These are phyloP conservation scores for Strigomonas culicis DNA, from an alignment of 208 protist genomes.

Conservation along the genomic window DNA sequence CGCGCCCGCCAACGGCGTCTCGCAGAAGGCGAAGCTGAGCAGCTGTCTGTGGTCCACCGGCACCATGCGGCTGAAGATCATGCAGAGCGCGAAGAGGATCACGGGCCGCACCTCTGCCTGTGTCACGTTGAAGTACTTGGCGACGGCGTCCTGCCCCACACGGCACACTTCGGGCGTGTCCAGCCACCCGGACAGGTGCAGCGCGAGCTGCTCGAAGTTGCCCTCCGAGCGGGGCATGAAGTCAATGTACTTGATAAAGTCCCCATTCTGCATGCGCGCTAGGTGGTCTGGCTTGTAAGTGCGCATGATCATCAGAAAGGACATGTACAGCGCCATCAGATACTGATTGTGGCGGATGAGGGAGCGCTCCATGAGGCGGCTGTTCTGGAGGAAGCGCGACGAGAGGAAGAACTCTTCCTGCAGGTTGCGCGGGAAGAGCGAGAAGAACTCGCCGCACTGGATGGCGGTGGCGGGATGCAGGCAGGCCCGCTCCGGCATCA, in stretches of 20 bases:
- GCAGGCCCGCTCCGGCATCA: slow-evolving; percentile 60
- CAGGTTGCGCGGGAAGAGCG: slow-evolving; percentile 33
- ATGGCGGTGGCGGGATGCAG: slow-evolving; percentile 52
- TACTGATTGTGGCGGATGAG: slow-evolving; percentile 80
- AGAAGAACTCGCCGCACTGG: slow-evolving; percentile 36
- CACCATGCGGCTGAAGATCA: slow-evolving; percentile 85
- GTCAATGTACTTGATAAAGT: slow-evolving; percentile 58
- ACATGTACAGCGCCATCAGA: slow-evolving; percentile 75
- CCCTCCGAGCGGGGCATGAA: slow-evolving; percentile 79
- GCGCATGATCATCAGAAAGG: slow-evolving; percentile 56
- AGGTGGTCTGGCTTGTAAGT: slow-evolving; percentile 24
- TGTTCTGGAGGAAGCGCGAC: slow-evolving; percentile 42
- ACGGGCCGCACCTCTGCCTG: slow-evolving; percentile 66
- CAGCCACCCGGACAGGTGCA: slow-evolving; percentile 54
- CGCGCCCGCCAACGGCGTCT: slow-evolving; percentile 39
- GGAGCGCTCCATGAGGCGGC: slow-evolving; percentile 50
- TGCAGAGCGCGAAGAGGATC: slow-evolving; percentile 56
- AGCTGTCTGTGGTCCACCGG: slow-evolving; percentile 64
- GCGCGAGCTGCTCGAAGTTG: slow-evolving; percentile 65
- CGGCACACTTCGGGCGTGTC: slow-evolving; percentile 51
- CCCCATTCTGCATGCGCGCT: slow-evolving; percentile 17
- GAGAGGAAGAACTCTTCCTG: slow-evolving; percentile 29
- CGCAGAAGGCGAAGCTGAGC: slow-evolving; percentile 47
- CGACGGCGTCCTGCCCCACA: slow-evolving; percentile 33
- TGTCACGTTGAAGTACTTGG: slow-evolving; percentile 45